phyloP scores from a whole-genome alignment of 2,329 filamentous ascomycete species.

The Fusarium sp. region DNA sequence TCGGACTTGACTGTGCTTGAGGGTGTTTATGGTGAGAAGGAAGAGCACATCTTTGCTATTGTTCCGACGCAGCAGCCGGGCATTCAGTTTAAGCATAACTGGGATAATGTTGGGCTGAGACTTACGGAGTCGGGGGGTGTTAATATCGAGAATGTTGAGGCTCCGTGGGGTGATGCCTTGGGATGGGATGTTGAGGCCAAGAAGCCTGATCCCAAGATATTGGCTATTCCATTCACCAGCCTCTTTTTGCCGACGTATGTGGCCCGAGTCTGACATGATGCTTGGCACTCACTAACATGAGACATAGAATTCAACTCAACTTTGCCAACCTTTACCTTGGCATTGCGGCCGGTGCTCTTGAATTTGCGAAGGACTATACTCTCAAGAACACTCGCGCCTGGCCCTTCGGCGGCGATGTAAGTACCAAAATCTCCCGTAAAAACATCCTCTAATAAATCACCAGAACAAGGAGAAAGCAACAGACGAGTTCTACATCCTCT shows the following conservation, averaged over 20 bases:
- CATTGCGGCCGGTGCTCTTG: not conserved
- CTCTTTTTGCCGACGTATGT: not conserved
- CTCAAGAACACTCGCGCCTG: slow-evolving; percentile 63
- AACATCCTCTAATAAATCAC: fast-evolving
- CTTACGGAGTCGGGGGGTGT: slow-evolving; percentile 3
- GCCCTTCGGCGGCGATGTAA: slow-evolving; percentile 69
- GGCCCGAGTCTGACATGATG: too few relatives aligned
- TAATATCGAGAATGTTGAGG: slow-evolving; percentile 4
- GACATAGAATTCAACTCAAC: not conserved
- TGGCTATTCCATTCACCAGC: not conserved
- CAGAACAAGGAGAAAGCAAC: slow-evolving; percentile 63
- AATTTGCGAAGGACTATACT: slow-evolving; percentile 65
- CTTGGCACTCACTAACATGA: not conserved
- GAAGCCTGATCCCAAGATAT: not conserved
- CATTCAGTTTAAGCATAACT: slow-evolving; percentile 8
- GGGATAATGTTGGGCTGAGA: slow-evolving; percentile 9
- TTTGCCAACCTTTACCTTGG: slow-evolving; percentile 12
- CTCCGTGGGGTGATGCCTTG: not conserved
- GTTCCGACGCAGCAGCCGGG: slow-evolving; percentile 5
- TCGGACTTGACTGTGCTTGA: slow-evolving; percentile 73
- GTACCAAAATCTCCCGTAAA: not conserved
- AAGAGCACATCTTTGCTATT: slow-evolving; percentile 12
- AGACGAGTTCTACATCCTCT: slow-evolving; percentile 73
- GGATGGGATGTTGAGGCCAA: slow-evolving; percentile 5
- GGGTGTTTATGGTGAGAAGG: slow-evolving; percentile 59